Evolutionary conservation across 176 grass and related monocot species (phyloP).

Genomic region (Puccinellia tenuiflora): DNA sequence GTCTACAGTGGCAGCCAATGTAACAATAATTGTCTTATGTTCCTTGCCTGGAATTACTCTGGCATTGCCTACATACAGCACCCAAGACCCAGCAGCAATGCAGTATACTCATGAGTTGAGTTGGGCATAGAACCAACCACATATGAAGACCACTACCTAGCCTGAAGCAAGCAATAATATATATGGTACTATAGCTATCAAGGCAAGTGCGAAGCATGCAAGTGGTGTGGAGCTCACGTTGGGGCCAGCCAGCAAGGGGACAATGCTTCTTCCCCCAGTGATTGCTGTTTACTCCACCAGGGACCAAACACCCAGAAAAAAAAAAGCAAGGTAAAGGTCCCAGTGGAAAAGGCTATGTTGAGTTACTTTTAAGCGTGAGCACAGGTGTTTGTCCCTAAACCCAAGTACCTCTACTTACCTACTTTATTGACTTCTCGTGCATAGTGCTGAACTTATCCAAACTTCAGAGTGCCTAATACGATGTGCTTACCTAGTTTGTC

Average conservation of each 20-base stretch:
- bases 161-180: slow-evolving; percentile 25
- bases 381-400: slow-evolving; percentile 47
- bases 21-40: slow-evolving; percentile 31
- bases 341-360: slow-evolving; percentile 36
- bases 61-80: slow-evolving; percentile 15
- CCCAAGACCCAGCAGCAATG: slow-evolving; percentile 16
- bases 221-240: slow-evolving; percentile 24
- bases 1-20: slow-evolving; percentile 28
- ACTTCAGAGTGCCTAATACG: neutral
- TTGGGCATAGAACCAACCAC: slow-evolving; percentile 34
- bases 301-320: slow-evolving; percentile 31
- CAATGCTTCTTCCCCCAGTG: slow-evolving; percentile 49
- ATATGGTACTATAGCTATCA: slow-evolving; percentile 4
- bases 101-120: slow-evolving; percentile 31
- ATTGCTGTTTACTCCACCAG: slow-evolving; percentile 69
- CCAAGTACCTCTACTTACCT: slow-evolving; percentile 9
- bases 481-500: neutral
- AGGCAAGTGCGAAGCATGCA: slow-evolving; percentile 30
- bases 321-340: slow-evolving; percentile 25
- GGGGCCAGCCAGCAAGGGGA: slow-evolving; percentile 38
- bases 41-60: slow-evolving; percentile 29
- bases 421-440: slow-evolving; percentile 19
- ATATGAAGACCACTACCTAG: slow-evolving; percentile 34
- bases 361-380: slow-evolving; percentile 50
- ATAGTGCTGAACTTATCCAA: slow-evolving; percentile 12